phyloP scores from a whole-genome alignment of 345 rosid genomes.

The Salix exigua region DNA sequence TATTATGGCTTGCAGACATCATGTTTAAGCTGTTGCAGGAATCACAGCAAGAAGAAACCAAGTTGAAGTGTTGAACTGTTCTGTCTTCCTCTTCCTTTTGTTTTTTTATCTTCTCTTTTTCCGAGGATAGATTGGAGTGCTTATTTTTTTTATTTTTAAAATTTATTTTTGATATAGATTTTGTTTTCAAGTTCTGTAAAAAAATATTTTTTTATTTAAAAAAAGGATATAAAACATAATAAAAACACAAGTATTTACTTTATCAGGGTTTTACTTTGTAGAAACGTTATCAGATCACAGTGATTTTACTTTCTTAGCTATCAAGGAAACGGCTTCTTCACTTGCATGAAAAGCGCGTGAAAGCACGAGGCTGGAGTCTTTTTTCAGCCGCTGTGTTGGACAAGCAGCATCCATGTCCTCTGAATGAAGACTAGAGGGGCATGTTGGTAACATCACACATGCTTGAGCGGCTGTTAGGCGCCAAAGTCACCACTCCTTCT shows the following conservation, averaged over 20 bases:
- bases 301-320: no score
- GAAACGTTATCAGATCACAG: not conserved
- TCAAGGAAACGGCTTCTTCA: no score
- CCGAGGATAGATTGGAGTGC: not conserved
- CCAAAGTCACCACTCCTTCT: not conserved
- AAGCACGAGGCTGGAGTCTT: no score
- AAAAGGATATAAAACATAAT: no score
- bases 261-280: not conserved
- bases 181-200: no score
- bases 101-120: not conserved
- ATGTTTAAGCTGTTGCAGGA: not conserved
- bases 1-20: not conserved
- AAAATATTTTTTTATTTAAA: no score
- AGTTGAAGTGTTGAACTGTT: not conserved
- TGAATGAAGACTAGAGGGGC: not conserved
- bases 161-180: no score
- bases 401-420: not conserved
- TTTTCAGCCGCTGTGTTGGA: no score
- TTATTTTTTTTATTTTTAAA: no score
- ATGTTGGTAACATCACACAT: not conserved
- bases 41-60: not conserved
- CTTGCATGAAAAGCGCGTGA: no score
- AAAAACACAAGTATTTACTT: not conserved
- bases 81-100: not conserved
- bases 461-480: conserved; percentile 1